Base-by-base conservation (phyloP, 768 basidiomycete species). In the Lactarius tabidus region DNA sequence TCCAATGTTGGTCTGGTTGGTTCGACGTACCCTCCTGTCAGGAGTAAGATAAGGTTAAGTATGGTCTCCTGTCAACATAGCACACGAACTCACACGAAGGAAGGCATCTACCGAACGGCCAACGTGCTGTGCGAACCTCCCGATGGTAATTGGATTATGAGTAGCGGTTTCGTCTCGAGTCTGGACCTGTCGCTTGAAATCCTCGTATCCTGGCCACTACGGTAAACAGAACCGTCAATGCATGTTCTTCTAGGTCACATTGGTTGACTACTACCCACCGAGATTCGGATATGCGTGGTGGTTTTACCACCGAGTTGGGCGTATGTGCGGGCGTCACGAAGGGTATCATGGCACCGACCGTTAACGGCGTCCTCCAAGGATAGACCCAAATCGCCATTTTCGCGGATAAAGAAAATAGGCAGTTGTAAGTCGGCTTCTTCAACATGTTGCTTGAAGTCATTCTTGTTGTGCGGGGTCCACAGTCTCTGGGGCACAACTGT, bases 371-470 rank as follows among this genome's bases (percentile, higher is more conserved):
- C 63, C 1, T 38, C 33, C n/a, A 65, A 23, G 20, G 66, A 51
- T 2, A 67, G 41, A 1, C 66, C 66, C 18, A 67, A 23, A 10
- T 23, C 4, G 43, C 66, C 66, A 15, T 59, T 35, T 7, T 18
- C 17, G n/a, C 56, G 66, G 33, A 28, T 5, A 20, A 67, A 67
- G 63, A 65, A 67, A 28, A 67, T 65, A 2, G 66, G 66, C 58
- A 64, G n/a, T 31, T 67, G 57, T 18, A 67, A 26, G 20, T 20
- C 12, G 20, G 66, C 66, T 2, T 54, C 60, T 29, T 20, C 18
- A n/a, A 67, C 66, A 36, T 67, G 31, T 56, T 52, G 54, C n/a
- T 9, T 60, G 2, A 36, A 26, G 43, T 67, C 66, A 23, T 28
- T 56, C 10, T 18, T 58, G 6, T 59, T 51, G 15, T 41, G 54